phyloP scores from a whole-genome alignment of 2,329 filamentous ascomycete genomes.

The Penicillium corylophilum region DNA sequence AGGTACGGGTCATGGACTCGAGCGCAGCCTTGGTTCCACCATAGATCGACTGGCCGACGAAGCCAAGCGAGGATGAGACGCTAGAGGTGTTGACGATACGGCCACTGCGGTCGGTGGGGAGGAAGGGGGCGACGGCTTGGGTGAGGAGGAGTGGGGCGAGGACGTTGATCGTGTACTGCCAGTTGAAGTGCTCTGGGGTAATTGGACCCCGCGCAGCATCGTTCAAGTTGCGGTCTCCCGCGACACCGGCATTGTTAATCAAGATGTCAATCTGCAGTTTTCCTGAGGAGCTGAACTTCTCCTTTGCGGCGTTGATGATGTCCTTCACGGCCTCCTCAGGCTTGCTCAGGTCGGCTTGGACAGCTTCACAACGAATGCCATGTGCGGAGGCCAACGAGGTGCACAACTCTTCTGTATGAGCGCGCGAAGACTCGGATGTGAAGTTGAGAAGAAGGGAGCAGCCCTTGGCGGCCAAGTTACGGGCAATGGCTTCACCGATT shows the following conservation, averaged over 20 bases:
- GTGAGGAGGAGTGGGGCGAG: slow-evolving; percentile 75
- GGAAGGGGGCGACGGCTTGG: slow-evolving; percentile 68
- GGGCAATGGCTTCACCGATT: slow-evolving; percentile 69
- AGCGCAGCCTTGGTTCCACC: slow-evolving; percentile 66
- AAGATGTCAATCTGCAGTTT: slow-evolving; percentile 75
- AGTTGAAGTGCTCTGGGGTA: slow-evolving; percentile 64
- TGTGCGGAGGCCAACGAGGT: slow-evolving; percentile 56
- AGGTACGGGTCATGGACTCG: slow-evolving; percentile 68
- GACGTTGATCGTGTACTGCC: slow-evolving; percentile 77
- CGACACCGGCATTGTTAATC: slow-evolving; percentile 79
- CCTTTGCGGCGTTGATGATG: slow-evolving; percentile 59
- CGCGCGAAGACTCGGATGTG: slow-evolving; percentile 61
- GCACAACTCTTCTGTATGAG: slow-evolving; percentile 55
- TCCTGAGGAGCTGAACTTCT: slow-evolving; percentile 53
- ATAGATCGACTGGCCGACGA: slow-evolving; percentile 60
- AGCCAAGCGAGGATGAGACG: slow-evolving; percentile 59
- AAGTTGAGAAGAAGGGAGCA: slow-evolving; percentile 69
- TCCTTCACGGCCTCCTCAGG: slow-evolving; percentile 57
- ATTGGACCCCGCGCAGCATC: slow-evolving; percentile 61
- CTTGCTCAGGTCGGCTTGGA: slow-evolving; percentile 71
- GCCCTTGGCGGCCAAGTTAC: slow-evolving; percentile 72
- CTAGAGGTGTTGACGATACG: slow-evolving; percentile 63
- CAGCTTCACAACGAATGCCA: slow-evolving; percentile 58
- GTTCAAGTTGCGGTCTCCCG: slow-evolving; percentile 57
- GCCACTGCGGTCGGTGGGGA: slow-evolving; percentile 67